phyloP scores from a whole-genome alignment of 768 basidiomycete genomes.

The Rhodotorula babjevae region DNA sequence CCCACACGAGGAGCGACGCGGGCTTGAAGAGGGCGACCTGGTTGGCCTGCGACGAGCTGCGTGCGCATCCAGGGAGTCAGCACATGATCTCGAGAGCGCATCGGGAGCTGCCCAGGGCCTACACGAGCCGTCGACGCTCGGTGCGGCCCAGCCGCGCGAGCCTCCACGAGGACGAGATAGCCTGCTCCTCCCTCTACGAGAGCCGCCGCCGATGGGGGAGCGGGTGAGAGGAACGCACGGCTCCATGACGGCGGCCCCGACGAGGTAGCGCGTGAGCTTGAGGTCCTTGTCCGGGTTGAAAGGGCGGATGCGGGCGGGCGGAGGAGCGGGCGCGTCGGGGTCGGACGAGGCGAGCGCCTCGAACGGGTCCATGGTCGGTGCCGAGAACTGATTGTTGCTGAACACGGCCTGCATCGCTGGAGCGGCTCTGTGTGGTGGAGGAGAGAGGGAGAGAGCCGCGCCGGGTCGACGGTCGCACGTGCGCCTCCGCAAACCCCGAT shows the following conservation, averaged over 20 bases:
- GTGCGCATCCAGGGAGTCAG: too few species aligned
- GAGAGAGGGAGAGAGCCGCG: not conserved
- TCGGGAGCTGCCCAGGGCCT: too few species aligned
- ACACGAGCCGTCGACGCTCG: too few species aligned
- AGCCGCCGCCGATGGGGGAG: too few species aligned
- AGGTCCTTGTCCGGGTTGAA: constrained; percentile 18
- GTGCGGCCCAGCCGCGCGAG: not conserved
- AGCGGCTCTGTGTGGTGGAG: not conserved
- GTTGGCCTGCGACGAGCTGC: constrained; percentile 32
- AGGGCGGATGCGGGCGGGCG: constrained; percentile 25
- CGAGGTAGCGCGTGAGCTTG: constrained; percentile 25
- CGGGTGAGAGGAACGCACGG: constrained; percentile 10
- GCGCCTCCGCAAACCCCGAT: too few species aligned
- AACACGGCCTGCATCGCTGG: not conserved
- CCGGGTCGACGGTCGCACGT: too few species aligned
- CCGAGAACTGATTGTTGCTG: not conserved
- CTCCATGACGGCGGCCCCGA: constrained; percentile 31
- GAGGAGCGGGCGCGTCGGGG: not conserved
- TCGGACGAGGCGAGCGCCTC: not conserved
- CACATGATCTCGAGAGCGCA: too few species aligned
- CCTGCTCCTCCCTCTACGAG: not conserved
- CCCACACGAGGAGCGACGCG: constrained; percentile 9
- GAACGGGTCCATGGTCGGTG: constrained; percentile 7
- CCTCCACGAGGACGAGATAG: not conserved
- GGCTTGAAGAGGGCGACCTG: constrained; percentile 20